Conservation (phyloP, 371 early-diverging fungal genomes). For the Massospora cicadina region DNA sequence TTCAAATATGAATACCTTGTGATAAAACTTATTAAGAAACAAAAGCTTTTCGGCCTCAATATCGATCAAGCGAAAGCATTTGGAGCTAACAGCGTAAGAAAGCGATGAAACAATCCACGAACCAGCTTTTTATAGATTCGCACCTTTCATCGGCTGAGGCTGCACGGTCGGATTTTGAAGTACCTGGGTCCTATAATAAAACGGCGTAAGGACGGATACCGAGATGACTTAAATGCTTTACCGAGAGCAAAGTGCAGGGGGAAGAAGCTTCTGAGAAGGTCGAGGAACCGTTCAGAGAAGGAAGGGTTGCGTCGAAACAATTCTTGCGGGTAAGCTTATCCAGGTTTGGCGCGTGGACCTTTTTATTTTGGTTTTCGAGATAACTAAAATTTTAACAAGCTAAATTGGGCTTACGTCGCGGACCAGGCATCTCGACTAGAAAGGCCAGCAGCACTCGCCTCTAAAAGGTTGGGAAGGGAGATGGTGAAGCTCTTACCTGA, state of each 20-base stretch:
- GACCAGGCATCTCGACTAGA: slow-evolving; percentile 10
- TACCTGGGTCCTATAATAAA: too few species aligned
- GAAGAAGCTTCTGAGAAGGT: neutral
- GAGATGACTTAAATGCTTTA: too few species aligned
- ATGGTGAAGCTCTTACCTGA: neutral
- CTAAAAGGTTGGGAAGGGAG: neutral
- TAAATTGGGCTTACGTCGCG: slow-evolving; percentile 1
- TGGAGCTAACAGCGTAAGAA: neutral
- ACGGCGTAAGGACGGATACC: too few species aligned
- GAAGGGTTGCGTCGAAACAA: neutral
- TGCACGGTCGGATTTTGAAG: too few species aligned
- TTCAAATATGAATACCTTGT: neutral
- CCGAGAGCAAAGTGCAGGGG: neutral
- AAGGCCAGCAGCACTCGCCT: slow-evolving; percentile 1
- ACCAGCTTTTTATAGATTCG: too few species aligned
- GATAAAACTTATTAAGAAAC: neutral
- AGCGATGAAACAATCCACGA: too few species aligned
- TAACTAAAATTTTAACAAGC: neutral
- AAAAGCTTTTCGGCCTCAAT: neutral
- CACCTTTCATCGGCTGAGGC: too few species aligned
- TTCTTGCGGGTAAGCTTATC: neutral
- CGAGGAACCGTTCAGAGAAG: neutral
- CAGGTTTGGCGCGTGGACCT: slow-evolving; percentile 7
- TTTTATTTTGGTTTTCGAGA: slow-evolving; percentile 7
- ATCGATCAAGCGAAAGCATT: neutral